Conservation (phyloP, 352 stramenopile species). For the Phytopythium boreale region DNA sequence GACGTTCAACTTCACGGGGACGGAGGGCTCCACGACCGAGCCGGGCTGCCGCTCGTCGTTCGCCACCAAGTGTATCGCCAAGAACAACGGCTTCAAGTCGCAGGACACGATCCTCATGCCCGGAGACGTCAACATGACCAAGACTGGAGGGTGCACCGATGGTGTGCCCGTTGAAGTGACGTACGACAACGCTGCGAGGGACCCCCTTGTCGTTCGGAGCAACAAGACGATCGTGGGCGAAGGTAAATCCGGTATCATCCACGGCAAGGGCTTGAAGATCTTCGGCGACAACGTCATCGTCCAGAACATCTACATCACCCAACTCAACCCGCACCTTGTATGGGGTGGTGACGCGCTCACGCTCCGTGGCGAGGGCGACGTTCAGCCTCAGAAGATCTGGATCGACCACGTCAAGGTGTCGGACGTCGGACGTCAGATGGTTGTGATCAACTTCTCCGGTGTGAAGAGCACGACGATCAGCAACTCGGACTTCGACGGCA, state of each 20-base stretch:
- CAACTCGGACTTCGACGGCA: constrained; percentile 36
- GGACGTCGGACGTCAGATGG: constrained; percentile 30
- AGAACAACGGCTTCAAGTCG: constrained; percentile 35
- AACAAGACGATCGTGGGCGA: constrained; percentile 51
- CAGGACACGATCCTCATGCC: constrained; percentile 29
- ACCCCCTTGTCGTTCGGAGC: constrained; percentile 14
- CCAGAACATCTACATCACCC: constrained; percentile 54
- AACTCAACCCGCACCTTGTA: constrained; percentile 45
- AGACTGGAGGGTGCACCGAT: constrained; percentile 31
- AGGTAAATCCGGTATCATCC: constrained; percentile 27
- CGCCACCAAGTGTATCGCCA: constrained; percentile 5
- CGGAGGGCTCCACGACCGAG: constrained; percentile 36
- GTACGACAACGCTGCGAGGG: constrained; percentile 25
- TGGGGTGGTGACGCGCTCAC: constrained; percentile 23
- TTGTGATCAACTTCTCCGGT: constrained; percentile 31
- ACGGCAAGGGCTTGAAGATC: constrained; percentile 40
- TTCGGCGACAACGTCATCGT: constrained; percentile 42
- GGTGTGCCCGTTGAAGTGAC: constrained; percentile 17
- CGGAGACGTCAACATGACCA: constrained; percentile 13
- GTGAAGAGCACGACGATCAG: constrained; percentile 36
- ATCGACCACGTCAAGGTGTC: constrained; percentile 34
- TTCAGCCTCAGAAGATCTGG: constrained; percentile 22
- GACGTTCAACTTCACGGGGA: constrained; percentile 32
- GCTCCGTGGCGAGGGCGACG: neutral
- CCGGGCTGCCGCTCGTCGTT: constrained; percentile 27